Conservation (phyloP, 1,284 basidiomycete genomes). For the Naganishia sp. region DNA sequence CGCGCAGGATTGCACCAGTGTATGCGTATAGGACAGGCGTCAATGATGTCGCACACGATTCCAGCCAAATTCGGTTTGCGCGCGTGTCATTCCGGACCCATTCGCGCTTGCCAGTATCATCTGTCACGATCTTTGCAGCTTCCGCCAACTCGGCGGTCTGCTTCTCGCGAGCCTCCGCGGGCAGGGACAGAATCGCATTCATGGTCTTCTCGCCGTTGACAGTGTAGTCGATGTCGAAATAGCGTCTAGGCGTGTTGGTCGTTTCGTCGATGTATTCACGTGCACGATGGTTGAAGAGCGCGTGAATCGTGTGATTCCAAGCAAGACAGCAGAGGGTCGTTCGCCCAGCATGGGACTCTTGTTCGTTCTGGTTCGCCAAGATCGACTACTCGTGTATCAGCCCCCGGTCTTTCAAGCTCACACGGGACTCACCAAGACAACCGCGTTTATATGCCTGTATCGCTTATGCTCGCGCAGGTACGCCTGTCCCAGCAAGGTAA, state of each 20-base stretch:
- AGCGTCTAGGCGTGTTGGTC: conserved; percentile 2
- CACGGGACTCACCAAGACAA: conserved; percentile 49
- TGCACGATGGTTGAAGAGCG: conserved; percentile 30
- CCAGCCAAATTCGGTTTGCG: conserved; percentile 42
- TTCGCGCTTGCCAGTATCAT: conserved; percentile 21
- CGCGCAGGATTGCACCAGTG: conserved; percentile 37
- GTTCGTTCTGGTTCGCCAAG: conserved; percentile 8
- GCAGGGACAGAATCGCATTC: conserved; percentile 9
- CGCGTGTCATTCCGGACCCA: conserved; percentile 46
- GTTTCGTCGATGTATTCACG: conserved; percentile 4
- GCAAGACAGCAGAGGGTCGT: conserved; percentile 38
- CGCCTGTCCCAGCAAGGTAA: conserved; percentile 48
- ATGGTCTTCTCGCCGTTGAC: conserved; percentile 23
- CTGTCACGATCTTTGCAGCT: conserved; percentile 30
- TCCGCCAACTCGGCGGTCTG: neutral
- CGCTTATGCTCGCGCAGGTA: conserved; percentile 42
- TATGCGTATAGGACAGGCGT: conserved; percentile 48
- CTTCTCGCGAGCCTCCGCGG: conserved; percentile 11
- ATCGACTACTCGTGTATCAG: conserved; percentile 3
- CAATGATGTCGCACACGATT: conserved; percentile 38
- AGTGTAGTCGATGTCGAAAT: conserved; percentile 43
- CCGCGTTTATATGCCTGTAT: conserved; percentile 43
- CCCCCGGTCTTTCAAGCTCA: neutral
- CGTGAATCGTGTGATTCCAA: conserved; percentile 52
- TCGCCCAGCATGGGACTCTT: conserved; percentile 22